Evolutionary conservation across 164 flowering plant genomes (phyloP).

Genomic region (Nymphaea colorata): DNA sequence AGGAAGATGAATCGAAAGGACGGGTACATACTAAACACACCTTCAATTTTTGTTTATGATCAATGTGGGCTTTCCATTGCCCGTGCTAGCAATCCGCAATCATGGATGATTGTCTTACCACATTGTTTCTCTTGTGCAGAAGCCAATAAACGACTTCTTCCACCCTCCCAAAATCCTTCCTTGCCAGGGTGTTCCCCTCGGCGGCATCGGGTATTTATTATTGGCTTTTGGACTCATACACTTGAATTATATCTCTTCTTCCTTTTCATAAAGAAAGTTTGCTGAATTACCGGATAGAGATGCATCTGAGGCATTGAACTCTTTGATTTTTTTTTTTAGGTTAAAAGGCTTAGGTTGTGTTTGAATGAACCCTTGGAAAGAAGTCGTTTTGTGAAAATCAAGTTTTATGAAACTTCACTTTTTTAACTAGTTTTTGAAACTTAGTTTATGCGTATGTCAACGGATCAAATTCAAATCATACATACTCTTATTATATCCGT

Average conservation of each 20-base stretch:
- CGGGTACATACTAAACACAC: constrained; percentile 22
- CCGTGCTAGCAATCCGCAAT: no score
- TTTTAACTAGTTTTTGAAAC: no score
- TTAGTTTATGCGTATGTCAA: no score
- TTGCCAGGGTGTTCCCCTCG: constrained; percentile 9
- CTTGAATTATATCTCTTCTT: not conserved
- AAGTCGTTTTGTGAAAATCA: no score
- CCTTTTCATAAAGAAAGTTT: not conserved
- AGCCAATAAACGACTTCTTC: constrained; percentile 25
- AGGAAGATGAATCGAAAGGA: constrained; percentile 44
- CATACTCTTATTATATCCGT: no score
- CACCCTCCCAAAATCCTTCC: not conserved
- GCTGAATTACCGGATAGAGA: not conserved
- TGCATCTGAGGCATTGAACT: not conserved
- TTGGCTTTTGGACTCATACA: not conserved
- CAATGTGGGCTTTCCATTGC: no score
- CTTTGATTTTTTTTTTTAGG: not conserved
- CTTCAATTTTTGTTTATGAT: no score
- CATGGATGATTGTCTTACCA: no score
- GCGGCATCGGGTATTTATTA: constrained; percentile 11
- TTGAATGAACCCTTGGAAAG: no score
- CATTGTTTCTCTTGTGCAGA: constrained; percentile 19
- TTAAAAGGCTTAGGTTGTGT: not conserved
- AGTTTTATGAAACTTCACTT: no score
- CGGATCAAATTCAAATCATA: no score